phyloP scores from a whole-genome alignment of 75 land plant species.

The Picea glauca region DNA sequence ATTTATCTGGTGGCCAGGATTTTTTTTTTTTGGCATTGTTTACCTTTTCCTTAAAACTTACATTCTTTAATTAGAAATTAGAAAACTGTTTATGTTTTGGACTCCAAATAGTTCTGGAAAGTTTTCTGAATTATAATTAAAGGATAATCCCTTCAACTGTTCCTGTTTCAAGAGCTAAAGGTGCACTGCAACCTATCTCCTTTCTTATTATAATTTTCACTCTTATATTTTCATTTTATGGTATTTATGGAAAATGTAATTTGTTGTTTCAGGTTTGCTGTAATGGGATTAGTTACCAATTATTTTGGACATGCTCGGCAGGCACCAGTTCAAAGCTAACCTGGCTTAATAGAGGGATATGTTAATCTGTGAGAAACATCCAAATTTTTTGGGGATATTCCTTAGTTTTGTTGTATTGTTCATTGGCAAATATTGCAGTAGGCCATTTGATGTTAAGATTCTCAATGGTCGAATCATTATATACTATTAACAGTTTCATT shows the following conservation, averaged over 20 bases:
- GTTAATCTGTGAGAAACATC: background rate
- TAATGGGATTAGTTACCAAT: slow-evolving; percentile 2
- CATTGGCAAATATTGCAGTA: background rate
- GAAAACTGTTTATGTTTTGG: background rate
- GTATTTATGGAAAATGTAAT: background rate
- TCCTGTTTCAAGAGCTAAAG: background rate
- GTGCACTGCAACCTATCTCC: too few species aligned
- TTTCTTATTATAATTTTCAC: background rate
- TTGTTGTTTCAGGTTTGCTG: slow-evolving; percentile 1
- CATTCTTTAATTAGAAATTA: background rate
- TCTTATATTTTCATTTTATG: background rate
- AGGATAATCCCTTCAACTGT: background rate
- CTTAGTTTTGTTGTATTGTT: background rate
- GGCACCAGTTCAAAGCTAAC: background rate
- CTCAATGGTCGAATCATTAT: too few species aligned
- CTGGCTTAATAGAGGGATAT: background rate
- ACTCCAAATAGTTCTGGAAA: background rate
- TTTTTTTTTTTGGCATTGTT: background rate
- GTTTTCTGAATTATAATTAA: background rate
- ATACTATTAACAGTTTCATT: too few species aligned
- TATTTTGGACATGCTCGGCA: slow-evolving; percentile 7
- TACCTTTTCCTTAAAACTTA: background rate
- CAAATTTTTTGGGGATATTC: background rate
- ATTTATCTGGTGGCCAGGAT: background rate
- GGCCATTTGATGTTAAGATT: background rate